Evolutionary conservation across 768 basidiomycete species (phyloP).

Genomic region (Coprinopsis marcescibilis): DNA sequence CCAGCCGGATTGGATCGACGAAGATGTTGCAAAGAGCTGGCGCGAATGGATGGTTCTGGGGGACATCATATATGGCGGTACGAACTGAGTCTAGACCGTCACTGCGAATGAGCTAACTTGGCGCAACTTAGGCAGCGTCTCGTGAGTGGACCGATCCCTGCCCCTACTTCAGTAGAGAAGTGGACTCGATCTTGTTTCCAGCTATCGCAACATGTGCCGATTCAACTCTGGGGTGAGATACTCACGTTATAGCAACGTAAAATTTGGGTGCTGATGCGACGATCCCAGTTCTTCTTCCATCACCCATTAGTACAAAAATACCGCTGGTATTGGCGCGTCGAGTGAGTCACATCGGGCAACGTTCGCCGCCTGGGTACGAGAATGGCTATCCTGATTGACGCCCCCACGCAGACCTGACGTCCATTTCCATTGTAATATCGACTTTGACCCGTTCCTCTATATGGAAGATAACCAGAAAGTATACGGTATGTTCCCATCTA

Average conservation of each 20-base stretch:
- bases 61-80: conserved; percentile 39
- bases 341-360: conserved; percentile 24
- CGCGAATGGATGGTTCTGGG: conserved; percentile 57
- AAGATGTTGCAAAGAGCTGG: conserved; percentile 49
- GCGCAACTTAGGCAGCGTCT: conserved; percentile 20
- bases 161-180: neutral
- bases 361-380: conserved; percentile 9
- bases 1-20: conserved; percentile 77
- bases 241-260: neutral
- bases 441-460: conserved; percentile 63
- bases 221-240: conserved; percentile 59
- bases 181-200: conserved; percentile 20
- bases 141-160: neutral
- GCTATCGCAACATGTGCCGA: conserved; percentile 75
- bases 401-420: conserved; percentile 53
- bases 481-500: conserved; percentile 40
- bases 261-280: conserved; percentile 21
- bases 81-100: neutral
- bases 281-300: conserved; percentile 61
- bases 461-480: conserved; percentile 70
- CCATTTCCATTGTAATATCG: conserved; percentile 69
- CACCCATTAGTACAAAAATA: conserved; percentile 63
- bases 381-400: conserved; percentile 18
- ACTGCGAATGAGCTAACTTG: no score
- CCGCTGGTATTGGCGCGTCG: conserved; percentile 69